Evolutionary conservation across 176 grass and related monocot genomes (phyloP).

Genomic region (Poa annua): DNA sequence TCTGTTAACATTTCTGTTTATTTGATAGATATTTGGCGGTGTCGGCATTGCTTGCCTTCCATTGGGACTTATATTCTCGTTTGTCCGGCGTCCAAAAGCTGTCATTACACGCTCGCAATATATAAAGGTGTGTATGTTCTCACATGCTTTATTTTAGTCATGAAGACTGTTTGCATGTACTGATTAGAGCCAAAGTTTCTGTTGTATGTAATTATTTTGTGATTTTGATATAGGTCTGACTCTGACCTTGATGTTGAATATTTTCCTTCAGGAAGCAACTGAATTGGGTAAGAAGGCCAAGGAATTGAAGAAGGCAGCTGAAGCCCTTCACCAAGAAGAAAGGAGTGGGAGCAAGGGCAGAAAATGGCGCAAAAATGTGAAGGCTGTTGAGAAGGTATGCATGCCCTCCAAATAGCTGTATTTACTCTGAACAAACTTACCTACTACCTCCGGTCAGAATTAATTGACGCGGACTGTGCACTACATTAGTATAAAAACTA

Average conservation of each 20-base stretch:
- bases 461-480: too few relatives aligned
- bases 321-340: conserved; percentile 97
- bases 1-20: conserved; percentile 32
- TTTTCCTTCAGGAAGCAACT: conserved; percentile 77
- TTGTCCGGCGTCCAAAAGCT: conserved; percentile 91
- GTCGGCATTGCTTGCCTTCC: conserved; percentile 97
- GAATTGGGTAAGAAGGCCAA: conserved; percentile 93
- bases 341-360: conserved; percentile 83
- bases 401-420: background rate
- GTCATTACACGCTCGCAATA: conserved; percentile 99
- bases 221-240: background rate
- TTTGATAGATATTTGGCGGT: conserved; percentile 95
- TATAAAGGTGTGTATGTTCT: conserved; percentile 75
- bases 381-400: conserved; percentile 80
- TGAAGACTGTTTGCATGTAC: conserved; percentile 30
- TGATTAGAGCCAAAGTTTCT: background rate
- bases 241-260: conserved; percentile 16
- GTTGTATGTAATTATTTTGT: background rate
- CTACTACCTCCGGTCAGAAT: too few relatives aligned
- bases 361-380: conserved; percentile 99
- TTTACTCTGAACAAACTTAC: conserved; percentile 13
- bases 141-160: conserved; percentile 19
- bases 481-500: too few relatives aligned
- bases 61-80: conserved; percentile 87
- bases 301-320: conserved; percentile 87